A percentile compares a stretch with the other conserved stretches of the same genome.
Evolutionary conservation across 1,284 basidiomycete species (phyloP).

Genomic region (Tilletia indica): DNA sequence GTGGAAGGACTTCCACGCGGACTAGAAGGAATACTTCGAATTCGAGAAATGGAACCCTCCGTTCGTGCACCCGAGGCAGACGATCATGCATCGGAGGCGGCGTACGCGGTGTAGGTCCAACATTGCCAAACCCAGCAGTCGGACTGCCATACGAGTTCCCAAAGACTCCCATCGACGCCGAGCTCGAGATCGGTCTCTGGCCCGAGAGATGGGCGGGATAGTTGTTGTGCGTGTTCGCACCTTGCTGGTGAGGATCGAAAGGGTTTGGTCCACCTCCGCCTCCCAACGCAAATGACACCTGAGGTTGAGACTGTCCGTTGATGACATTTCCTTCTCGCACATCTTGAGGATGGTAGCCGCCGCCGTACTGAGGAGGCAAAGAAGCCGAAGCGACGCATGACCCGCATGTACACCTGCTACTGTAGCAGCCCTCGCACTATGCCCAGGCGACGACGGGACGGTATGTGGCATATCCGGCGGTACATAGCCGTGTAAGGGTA

Average conservation of each 20-base stretch:
- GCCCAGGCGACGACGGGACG: too few species aligned
- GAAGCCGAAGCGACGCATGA: too few species aligned
- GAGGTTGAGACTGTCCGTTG: neutral
- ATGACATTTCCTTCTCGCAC: neutral
- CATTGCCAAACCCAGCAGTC: neutral
- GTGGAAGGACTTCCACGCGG: conserved; percentile 8
- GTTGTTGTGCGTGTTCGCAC: neutral
- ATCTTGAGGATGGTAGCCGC: neutral
- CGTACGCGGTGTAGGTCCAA: neutral
- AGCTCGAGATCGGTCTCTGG: neutral
- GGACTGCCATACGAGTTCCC: neutral
- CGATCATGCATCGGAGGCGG: conserved; percentile 16
- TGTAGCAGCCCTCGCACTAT: too few species aligned
- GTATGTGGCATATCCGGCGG: too few species aligned
- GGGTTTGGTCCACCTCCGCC: neutral
- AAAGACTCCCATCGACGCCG: neutral
- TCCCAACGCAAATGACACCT: neutral
- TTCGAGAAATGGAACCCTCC: conserved; percentile 2
- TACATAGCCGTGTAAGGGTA: too few species aligned
- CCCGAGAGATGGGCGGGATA: neutral
- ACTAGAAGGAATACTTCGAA: conserved; percentile 5
- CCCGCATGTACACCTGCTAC: too few species aligned
- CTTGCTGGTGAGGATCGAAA: neutral
- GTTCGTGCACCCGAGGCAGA: conserved; percentile 2
- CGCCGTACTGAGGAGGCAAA: too few species aligned